Evolutionary conservation across 345 rosid genomes (phyloP), one percentile per base, ranked within the genome.

Genomic region (Gossypium mustelinum): DNA sequence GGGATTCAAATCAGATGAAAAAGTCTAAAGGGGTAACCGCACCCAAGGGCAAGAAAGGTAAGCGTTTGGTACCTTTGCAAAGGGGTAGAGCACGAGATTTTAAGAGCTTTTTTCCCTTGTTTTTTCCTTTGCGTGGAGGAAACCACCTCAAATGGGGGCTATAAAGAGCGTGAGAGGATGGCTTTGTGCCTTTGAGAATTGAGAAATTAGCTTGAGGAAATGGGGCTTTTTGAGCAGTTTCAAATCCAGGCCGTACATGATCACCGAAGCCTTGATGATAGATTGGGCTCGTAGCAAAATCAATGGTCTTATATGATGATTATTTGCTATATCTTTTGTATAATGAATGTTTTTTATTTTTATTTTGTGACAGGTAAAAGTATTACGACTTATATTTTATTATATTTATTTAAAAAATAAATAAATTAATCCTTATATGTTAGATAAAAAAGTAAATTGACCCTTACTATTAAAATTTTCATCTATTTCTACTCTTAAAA

Each of bases 1-100:
- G 47, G 47, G 60, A 70, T 69, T 69, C n/a, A 69, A 69, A 69
- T 69, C 20, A 68, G 20, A 68, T 68, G 41, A 7, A 17, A 68
- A 50, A 16, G 3, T 50, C 5, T 51, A 17, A 51, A 70, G 60
- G 73, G 47, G 0, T 29, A 70, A 17, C 47, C 45, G 3, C 17
- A 5, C 60, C 60, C 47, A 27, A 70, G 16, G 60, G 56, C 5
- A 27, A 11, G 45, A 17, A 69, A 69, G 11, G 60, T 3, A 29
- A 69, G 47, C 18, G 73, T 69, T 51, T 17, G 73, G 59, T 29
- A 51, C 24, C 45, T 27, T 68, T 8, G 57, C 52, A 34, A 8
- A 51, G 22, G 59, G 73, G 45, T 27, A 52, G 25, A 70, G 29
- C 17, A 70, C 60, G 11, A 51, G 44, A 68, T 44, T 18, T 65